These are phyloP conservation scores for Basidioascus undulatus DNA, from an alignment of 768 basidiomycete species.

Conservation along the genomic window DNA sequence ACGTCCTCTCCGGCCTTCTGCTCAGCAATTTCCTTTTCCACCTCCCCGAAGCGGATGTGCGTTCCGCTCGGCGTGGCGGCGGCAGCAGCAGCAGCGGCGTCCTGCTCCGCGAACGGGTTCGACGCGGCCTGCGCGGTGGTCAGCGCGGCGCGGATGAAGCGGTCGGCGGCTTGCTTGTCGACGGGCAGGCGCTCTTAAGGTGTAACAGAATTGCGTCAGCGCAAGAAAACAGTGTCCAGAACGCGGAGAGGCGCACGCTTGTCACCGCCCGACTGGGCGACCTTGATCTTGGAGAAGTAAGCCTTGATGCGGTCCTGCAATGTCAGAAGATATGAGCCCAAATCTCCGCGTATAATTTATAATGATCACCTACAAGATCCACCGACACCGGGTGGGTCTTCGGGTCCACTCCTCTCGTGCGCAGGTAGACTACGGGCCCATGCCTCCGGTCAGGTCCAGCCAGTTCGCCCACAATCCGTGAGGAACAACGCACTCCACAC, in stretches of 20 bases:
- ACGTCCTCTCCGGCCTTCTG: no score
- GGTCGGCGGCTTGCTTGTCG: constrained; percentile 52
- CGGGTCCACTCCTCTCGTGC: constrained; percentile 53
- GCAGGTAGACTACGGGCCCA: constrained; percentile 47
- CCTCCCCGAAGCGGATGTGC: no score
- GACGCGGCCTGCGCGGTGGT: no score
- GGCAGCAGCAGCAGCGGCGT: no score
- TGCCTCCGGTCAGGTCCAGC: no score
- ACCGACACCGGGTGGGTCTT: constrained; percentile 47
- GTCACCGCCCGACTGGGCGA: constrained; percentile 38
- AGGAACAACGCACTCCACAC: constrained; percentile 38
- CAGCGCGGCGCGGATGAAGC: constrained; percentile 42
- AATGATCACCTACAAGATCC: constrained; percentile 31
- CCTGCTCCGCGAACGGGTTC: no score
- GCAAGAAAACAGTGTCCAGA: constrained; percentile 1
- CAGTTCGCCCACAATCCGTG: neutral
- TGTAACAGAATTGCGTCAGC: neutral
- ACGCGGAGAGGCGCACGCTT: constrained; percentile 23
- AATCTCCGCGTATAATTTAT: neutral
- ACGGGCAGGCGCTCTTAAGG: constrained; percentile 23
- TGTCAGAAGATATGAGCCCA: neutral
- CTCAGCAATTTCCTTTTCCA: no score
- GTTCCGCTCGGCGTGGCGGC: no score
- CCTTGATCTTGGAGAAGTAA: constrained; percentile 62
- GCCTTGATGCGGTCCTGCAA: constrained; percentile 38